A percentile compares a stretch with the other conserved stretches of the same genome.
Conservation (phyloP, 768 basidiomycete species). For the Mycena capillaripes region DNA sequence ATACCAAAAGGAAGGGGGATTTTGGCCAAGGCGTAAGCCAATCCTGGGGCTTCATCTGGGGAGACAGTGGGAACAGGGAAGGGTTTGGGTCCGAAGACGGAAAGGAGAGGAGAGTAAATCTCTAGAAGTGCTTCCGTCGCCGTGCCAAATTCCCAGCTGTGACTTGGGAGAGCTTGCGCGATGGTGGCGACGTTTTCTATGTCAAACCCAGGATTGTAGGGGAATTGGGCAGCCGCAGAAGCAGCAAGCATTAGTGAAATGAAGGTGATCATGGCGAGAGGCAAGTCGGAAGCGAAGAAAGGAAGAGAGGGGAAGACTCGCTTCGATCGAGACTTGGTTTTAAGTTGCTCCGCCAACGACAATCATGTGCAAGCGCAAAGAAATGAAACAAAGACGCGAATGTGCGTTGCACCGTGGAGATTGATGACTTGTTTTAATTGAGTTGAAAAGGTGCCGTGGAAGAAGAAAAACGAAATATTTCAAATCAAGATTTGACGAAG, state of each 20-base stretch:
- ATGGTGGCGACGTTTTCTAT: slow-evolving; percentile 39
- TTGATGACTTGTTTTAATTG: no score
- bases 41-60: slow-evolving; percentile 27
- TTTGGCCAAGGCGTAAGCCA: slow-evolving; percentile 38
- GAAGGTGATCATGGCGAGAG: neutral
- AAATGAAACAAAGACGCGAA: no score
- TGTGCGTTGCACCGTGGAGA: no score
- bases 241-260: slow-evolving; percentile 35
- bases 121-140: slow-evolving; percentile 46
- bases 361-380: no score
- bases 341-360: no score
- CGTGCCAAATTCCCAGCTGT: slow-evolving; percentile 50
- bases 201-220: slow-evolving; percentile 44
- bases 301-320: neutral
- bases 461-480: no score
- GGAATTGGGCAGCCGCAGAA: slow-evolving; percentile 22
- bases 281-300: no score
- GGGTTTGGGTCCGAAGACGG: slow-evolving; percentile 45
- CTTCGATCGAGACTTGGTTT: neutral
- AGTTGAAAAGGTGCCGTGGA: no score
- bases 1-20: slow-evolving; percentile 39
- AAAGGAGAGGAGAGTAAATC: slow-evolving; percentile 43
- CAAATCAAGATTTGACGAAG: no score
- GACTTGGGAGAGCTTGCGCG: slow-evolving; percentile 42
- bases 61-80: slow-evolving; percentile 42